phyloP scores from a whole-genome alignment of 2,329 filamentous ascomycete species.

The Corynespora cassiicola region DNA sequence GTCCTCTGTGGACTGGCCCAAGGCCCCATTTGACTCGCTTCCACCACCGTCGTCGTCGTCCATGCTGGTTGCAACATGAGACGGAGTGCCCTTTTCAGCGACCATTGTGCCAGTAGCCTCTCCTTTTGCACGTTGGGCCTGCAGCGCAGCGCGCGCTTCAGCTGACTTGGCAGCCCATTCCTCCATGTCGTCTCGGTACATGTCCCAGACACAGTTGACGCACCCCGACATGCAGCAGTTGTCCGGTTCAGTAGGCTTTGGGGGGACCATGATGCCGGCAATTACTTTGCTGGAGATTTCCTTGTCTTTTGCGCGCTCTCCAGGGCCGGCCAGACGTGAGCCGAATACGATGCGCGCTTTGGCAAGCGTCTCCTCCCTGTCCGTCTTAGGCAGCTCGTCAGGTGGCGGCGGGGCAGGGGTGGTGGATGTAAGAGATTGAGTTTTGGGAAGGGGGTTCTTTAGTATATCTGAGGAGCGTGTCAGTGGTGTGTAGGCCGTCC shows the following conservation, averaged over 20 bases:
- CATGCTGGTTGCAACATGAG: conserved; percentile 66
- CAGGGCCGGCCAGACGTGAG: conserved; percentile 75
- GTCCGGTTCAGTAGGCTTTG: conserved; percentile 85
- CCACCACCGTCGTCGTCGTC: conserved; percentile 83
- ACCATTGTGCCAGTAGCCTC: conserved; percentile 44
- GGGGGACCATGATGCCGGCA: conserved; percentile 83
- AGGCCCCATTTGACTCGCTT: conserved; percentile 71
- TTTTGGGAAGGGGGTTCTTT: conserved; percentile 32
- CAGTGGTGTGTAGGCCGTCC: conserved; percentile 7
- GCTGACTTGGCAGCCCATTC: conserved; percentile 75
- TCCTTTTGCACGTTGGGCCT: conserved; percentile 34
- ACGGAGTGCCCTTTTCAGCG: conserved; percentile 48
- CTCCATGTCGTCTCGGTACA: conserved; percentile 89
- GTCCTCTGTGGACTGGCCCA: too few relatives aligned
- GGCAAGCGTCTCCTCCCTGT: conserved; percentile 61
- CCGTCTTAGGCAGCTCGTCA: conserved; percentile 51
- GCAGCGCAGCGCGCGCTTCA: conserved; percentile 66
- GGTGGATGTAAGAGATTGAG: conserved; percentile 39
- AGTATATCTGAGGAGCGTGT: conserved; percentile 44
- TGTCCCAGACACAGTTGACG: conserved; percentile 96
- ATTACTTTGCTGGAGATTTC: conserved; percentile 68
- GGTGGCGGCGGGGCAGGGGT: conserved; percentile 37
- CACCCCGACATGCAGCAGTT: conserved; percentile 99
- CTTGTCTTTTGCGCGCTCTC: conserved; percentile 69
- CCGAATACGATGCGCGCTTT: conserved; percentile 80